These are phyloP conservation scores for Earliella scabrosa DNA, from an alignment of 1,284 basidiomycete species.

Conservation along the genomic window DNA sequence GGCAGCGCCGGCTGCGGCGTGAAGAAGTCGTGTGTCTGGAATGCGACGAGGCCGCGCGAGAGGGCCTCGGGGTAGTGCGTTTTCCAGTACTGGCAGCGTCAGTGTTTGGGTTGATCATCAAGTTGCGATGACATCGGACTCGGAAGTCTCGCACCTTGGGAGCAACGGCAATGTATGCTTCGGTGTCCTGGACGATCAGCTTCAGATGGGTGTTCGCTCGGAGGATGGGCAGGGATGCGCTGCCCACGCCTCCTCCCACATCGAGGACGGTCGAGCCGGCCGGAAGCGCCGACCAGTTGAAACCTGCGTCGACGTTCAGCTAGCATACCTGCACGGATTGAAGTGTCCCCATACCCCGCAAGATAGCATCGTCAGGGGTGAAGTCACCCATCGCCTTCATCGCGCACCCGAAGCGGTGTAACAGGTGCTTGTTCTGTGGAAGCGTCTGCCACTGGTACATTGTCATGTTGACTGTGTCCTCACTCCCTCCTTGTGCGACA, in stretches of 20 bases:
- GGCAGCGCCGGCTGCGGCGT: constrained; percentile 50
- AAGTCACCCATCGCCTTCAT: constrained; percentile 26
- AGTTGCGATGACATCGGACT: background rate
- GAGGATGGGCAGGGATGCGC: constrained; percentile 22
- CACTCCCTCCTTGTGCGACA: background rate
- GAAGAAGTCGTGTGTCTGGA: constrained; percentile 67
- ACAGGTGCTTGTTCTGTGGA: constrained; percentile 23
- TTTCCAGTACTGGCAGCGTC: constrained; percentile 22
- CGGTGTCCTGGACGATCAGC: constrained; percentile 37
- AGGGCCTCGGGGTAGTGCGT: constrained; percentile 19
- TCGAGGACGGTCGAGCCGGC: constrained; percentile 25
- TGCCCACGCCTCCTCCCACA: constrained; percentile 32
- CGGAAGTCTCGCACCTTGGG: constrained; percentile 11
- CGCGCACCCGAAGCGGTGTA: constrained; percentile 26
- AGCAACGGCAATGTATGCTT: constrained; percentile 18
- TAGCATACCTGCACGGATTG: too few relatives aligned
- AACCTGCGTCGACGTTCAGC: constrained; percentile 5
- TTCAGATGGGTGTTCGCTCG: constrained; percentile 26
- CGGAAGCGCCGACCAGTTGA: constrained; percentile 18
- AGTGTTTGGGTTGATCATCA: background rate
- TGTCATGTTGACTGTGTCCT: background rate
- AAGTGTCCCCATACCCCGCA: too few relatives aligned
- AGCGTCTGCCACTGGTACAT: constrained; percentile 24
- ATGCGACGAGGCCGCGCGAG: constrained; percentile 18
- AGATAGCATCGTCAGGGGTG: constrained; percentile 22